Evolutionary conservation across 140 eudicot genomes (phyloP).

Genomic region (Anethum foeniculum): DNA sequence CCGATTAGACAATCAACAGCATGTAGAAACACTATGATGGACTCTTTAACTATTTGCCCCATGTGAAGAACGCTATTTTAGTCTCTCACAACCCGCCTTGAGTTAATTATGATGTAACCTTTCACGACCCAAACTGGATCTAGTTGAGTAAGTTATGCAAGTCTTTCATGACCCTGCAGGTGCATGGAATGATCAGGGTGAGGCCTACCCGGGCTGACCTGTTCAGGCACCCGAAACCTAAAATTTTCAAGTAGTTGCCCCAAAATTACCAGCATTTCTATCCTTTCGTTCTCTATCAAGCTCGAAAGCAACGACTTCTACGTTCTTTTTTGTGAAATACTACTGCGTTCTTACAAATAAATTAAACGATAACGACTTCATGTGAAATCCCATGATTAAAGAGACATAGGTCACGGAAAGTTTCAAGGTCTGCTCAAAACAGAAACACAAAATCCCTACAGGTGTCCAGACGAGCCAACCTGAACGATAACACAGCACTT

Average conservation of each 20-base stretch:
- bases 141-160: not conserved
- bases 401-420: not conserved
- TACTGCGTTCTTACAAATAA: not conserved
- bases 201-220: not conserved
- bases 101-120: not conserved
- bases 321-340: not conserved
- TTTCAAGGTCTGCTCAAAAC: not conserved
- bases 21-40: not conserved
- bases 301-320: not conserved
- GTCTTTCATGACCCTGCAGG: not conserved
- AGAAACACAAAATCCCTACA: not conserved
- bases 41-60: not conserved
- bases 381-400: not conserved
- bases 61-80: not conserved
- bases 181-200: not conserved
- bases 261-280: not conserved
- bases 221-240: not conserved
- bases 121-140: not conserved
- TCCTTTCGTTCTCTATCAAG: not conserved
- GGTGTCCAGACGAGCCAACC: not conserved
- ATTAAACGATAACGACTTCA: too few species aligned
- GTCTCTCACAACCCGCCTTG: not conserved
- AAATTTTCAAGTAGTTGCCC: not conserved
- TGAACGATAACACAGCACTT: not conserved
- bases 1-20: not conserved